Conservation (phyloP, 441 rosid species). For the Jatropha podagrica region DNA sequence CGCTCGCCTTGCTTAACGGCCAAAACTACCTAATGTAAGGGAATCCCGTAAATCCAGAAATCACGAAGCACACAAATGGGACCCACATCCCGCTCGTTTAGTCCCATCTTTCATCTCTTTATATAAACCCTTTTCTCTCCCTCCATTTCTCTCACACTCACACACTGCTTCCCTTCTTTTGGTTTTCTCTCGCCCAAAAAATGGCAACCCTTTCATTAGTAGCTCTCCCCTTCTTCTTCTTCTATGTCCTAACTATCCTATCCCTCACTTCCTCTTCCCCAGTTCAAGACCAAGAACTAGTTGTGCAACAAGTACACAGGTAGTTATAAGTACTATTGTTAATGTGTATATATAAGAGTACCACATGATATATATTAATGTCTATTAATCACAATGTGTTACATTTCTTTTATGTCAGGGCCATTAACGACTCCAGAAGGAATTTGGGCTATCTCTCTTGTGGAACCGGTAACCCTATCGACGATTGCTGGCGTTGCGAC, state of each 20-base stretch:
- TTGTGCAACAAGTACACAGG: constrained; percentile 68
- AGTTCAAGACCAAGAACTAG: constrained; percentile 59
- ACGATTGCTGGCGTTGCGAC: constrained; percentile 96
- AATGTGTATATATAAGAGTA: neutral
- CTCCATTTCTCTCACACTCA: constrained; percentile 10
- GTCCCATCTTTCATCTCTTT: constrained; percentile 32
- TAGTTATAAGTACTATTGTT: constrained; percentile 15
- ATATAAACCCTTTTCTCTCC: constrained; percentile 24
- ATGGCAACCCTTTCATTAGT: constrained; percentile 25
- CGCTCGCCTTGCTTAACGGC: constrained; percentile 31
- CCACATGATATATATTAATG: neutral
- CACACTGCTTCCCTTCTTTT: neutral
- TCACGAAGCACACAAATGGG: constrained; percentile 31
- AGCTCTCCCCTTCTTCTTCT: constrained; percentile 13
- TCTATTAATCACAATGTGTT: neutral
- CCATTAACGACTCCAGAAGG: constrained; percentile 70
- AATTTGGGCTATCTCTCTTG: constrained; percentile 75
- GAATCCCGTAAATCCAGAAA: constrained; percentile 43
- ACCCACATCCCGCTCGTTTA: constrained; percentile 28
- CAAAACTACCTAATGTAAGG: constrained; percentile 35
- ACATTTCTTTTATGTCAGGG: constrained; percentile 38
- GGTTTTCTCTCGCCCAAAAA: neutral
- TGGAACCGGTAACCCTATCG: constrained; percentile 84
- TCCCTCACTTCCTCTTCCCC: constrained; percentile 44
- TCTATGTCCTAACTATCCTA: constrained; percentile 34